Base-by-base conservation (phyloP, 2,329 filamentous ascomycete genomes). In the Sporothrix brasiliensis region DNA sequence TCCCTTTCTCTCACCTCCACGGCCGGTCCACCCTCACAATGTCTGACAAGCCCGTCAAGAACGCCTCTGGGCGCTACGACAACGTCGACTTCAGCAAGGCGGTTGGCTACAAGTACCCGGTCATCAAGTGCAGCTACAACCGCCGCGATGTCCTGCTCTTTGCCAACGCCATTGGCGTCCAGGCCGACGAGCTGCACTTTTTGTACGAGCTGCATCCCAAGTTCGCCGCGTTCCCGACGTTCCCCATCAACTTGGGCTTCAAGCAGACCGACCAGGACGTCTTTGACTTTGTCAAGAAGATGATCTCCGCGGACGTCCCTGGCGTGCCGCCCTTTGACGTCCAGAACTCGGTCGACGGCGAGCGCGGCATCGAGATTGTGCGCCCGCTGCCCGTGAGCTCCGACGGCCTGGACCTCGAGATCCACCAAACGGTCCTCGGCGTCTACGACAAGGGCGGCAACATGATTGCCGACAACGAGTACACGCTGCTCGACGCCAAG, bases 191-290 rank as follows among this genome's bases (percentile, higher is more conserved):
- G 70, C 76, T 79, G 5, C 82, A 83, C 71, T 81, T 83, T 71
- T 76, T 81, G 24, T 82, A 83, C 74, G 82, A 84, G 68, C 77
- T 81, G 1, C 78, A 84, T 49, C 81, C 81, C 5, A 75, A 77
- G 24, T 83, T 84, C 61, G 79, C 81, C 19, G 77, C 76, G 7
- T 84, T 84, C 72, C 82, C 82, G n/a, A 84, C 82, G 0, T 84
- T 83, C 70, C 79, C 82, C 39, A 79, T 82, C 73, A 82, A 82
- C 69, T 77, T 83, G 4, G 77, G 78, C 50, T 83, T 82, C 76
- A 84, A 83, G 74, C 79, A 81, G 74, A 81, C 81, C 6, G 78
- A 80, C 67, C 80, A 82, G 70, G 82, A 83, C 73, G 80, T 83
- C 54, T 80, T 79, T 70, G 79, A 83, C 74, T 82, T 81, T 73